Base-by-base conservation (phyloP, 2,329 filamentous ascomycete genomes). In the Thelonectria rubi region DNA sequence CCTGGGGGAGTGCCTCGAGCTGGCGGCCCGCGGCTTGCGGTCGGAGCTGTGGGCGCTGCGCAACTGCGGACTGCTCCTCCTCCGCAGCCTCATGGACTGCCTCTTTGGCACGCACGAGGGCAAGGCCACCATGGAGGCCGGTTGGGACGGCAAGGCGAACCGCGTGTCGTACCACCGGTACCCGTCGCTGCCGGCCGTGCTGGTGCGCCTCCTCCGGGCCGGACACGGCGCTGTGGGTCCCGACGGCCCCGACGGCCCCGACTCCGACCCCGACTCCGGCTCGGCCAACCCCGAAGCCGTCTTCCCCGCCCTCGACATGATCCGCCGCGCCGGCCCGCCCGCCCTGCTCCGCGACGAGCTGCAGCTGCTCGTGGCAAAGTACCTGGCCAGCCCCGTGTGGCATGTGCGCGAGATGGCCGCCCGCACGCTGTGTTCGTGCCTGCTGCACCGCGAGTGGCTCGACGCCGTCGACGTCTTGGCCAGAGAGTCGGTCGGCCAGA, bases 11-110 rank as follows among this genome's bases (percentile, higher is more conserved):
- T 90, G 90, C 34, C 82, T 99, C 4, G 86, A 89, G 63, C 82
- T 98, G n/a, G 93, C 94, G 2, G 91, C 92, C 11, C 85, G 86
- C 60, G 92, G 91, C 53, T 82, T 99, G 15, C 90, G 88, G 46
- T 95, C 92, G 0, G 85, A 91, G 61, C 87, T 95, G 20, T 99
- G 95, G 95, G 92, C 94, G 0, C 93, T 99, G 58, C 89, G 94
- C 1, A 99, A 99, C 75, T 97, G 93, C 68, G 93, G 93, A 2
- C 79, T 98, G 34, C 91, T 98, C 78, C 86, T 99, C 7, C 88
- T 98, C 66, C 88, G 94, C 56, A 92, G 93, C 64, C 82, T 97
- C 5, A 91, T 97, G 54, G 92, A 95, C 73, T 86, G 86, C 64
- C 80, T 96, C 1, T 87, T 95, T 26, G 91, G 92, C 15, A 92